phyloP scores from a whole-genome alignment of 2,329 filamentous ascomycete species.

The Dactylella cylindrospora region DNA sequence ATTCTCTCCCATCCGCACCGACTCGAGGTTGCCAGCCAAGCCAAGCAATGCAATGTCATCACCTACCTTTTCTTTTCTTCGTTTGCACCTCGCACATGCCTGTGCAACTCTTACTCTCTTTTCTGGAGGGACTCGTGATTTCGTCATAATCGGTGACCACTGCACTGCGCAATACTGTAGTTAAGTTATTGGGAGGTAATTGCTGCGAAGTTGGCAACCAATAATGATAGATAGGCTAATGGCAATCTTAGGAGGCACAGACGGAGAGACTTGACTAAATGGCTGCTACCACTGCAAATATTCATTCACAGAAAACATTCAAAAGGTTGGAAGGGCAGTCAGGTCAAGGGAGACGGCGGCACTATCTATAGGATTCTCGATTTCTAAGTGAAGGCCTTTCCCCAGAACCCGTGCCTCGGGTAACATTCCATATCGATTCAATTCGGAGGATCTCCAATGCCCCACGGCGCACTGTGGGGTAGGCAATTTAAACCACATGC shows the following conservation, averaged over 20 bases:
- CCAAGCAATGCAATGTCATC: too few relatives aligned
- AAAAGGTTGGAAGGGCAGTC: neutral
- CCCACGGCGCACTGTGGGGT: slow-evolving; percentile 5
- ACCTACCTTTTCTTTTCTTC: slow-evolving; percentile 43
- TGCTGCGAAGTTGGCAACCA: neutral
- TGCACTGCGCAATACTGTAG: too few relatives aligned
- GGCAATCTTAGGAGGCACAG: too few relatives aligned
- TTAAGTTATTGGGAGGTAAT: neutral
- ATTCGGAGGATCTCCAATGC: slow-evolving; percentile 8
- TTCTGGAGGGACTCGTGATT: slow-evolving; percentile 37
- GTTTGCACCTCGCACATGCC: slow-evolving; percentile 37
- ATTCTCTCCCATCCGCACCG: too few relatives aligned
- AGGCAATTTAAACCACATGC: slow-evolving; percentile 2
- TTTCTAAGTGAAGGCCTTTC: slow-evolving; percentile 3
- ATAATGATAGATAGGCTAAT: too few relatives aligned
- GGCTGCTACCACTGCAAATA: too few relatives aligned
- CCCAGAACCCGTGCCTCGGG: slow-evolving; percentile 8
- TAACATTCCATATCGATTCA: slow-evolving; percentile 2
- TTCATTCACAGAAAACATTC: too few relatives aligned
- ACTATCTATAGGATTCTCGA: neutral
- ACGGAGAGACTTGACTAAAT: too few relatives aligned
- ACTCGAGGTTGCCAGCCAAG: too few relatives aligned
- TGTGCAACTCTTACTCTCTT: slow-evolving; percentile 37
- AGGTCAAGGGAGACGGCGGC: neutral
- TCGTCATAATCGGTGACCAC: too few relatives aligned